Evolutionary conservation across 2,329 filamentous ascomycete genomes (phyloP).

Genomic region (Epichloe aotearoae): DNA sequence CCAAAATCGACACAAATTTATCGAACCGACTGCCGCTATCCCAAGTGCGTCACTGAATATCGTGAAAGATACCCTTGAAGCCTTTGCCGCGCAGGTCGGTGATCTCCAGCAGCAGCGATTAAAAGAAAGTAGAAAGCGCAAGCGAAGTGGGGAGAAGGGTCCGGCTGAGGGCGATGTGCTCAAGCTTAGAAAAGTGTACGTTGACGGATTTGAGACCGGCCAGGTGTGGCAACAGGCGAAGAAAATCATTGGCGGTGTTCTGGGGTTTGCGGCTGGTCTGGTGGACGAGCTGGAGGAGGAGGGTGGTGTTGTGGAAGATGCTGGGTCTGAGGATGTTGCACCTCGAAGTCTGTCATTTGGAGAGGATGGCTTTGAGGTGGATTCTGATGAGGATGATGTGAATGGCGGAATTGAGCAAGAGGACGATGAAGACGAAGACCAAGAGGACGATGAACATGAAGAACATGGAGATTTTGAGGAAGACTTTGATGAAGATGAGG

Average conservation of each 20-base stretch:
- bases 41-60: slow-evolving; percentile 58
- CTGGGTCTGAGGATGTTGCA: slow-evolving; percentile 18
- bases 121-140: slow-evolving; percentile 64
- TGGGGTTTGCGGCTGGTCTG: slow-evolving; percentile 33
- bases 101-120: slow-evolving; percentile 57
- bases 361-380: slow-evolving; percentile 18
- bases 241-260: slow-evolving; percentile 54
- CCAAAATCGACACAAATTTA: slow-evolving; percentile 55
- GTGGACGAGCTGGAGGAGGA: slow-evolving; percentile 36
- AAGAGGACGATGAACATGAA: slow-evolving; percentile 17
- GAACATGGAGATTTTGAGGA: slow-evolving; percentile 16
- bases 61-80: slow-evolving; percentile 70
- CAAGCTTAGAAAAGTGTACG: slow-evolving; percentile 70
- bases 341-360: slow-evolving; percentile 15
- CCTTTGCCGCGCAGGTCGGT: slow-evolving; percentile 60
- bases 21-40: slow-evolving; percentile 57
- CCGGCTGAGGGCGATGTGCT: slow-evolving; percentile 37
- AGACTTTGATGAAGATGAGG: slow-evolving; percentile 16
- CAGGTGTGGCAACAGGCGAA: slow-evolving; percentile 93
- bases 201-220: slow-evolving; percentile 73
- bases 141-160: slow-evolving; percentile 42
- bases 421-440: slow-evolving; percentile 9
- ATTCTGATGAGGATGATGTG: slow-evolving; percentile 19
- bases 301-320: slow-evolving; percentile 28
- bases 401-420: slow-evolving; percentile 9